These are phyloP conservation scores for Rhodamnia rubescens DNA, from an alignment of 345 rosid genomes.

Conservation along the genomic window DNA sequence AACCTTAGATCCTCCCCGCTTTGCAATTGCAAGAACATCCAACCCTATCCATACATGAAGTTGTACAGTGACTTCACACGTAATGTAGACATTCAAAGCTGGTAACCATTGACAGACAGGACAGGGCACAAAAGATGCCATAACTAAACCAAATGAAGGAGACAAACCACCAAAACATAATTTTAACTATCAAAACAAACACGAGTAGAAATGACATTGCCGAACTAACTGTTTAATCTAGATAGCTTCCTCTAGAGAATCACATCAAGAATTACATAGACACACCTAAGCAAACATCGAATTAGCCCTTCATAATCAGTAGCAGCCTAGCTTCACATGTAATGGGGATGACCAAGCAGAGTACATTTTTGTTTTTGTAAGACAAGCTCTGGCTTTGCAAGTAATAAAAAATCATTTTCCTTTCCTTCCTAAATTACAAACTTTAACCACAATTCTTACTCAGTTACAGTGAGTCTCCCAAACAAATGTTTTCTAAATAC, in stretches of 20 bases:
- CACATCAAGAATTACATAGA: not conserved
- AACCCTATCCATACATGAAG: constrained; percentile 13
- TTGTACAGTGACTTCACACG: not conserved
- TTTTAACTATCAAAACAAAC: not conserved
- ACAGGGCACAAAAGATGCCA: not conserved
- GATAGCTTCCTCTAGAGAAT: not conserved
- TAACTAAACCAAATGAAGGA: not conserved
- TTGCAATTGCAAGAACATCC: constrained; percentile 38
- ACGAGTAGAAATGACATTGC: not conserved
- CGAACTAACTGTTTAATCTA: not conserved
- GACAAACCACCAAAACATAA: not conserved
- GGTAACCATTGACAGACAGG: not conserved
- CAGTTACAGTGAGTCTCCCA: not conserved
- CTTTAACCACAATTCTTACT: not conserved
- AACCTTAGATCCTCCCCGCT: constrained; percentile 19
- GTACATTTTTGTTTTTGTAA: not conserved
- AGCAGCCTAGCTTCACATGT: not conserved
- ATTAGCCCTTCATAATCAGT: not conserved
- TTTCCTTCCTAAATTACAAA: not conserved
- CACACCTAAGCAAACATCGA: not conserved
- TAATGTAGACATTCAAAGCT: not conserved
- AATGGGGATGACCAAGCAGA: not conserved
- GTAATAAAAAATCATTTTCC: not conserved
- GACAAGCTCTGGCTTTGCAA: not conserved
- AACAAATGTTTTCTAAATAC: not conserved